Base-by-base conservation (phyloP, 306 rosid genomes). In the Trichosanthes truncata region DNA sequence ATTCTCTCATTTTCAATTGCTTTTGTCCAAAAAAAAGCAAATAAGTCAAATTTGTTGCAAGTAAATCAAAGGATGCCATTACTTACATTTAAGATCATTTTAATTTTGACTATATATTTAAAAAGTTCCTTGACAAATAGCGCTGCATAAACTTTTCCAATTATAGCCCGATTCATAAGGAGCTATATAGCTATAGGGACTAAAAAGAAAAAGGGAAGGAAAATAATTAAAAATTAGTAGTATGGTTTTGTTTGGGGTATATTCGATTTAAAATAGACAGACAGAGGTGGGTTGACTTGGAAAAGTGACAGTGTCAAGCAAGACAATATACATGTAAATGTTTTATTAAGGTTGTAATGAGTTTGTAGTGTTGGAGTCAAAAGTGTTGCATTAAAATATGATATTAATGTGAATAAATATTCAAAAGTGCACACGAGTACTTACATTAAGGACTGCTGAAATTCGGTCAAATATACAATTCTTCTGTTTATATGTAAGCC, bases 401-500 rank as follows among this genome's bases (percentile, higher is more conserved):
- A 20, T 67, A 65, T 3, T 65, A 3, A 69, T n/a, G 40, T 61
- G 7, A 29, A 65, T 35, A 33, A 62, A 65, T 65, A 65, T 35
- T 65, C 13, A 65, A 65, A 65, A 73, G 41, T 8, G 40, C 41
- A 26, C 77, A 25, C 60, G 77, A 48, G 77, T 26, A 29, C 35
- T 69, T 40, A 68, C 20, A 41, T 11, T 11, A 43, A 41, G n/a
- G 55, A 71, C 59, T 1, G 60, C 21, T 72, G 23, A 72, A 57
- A 72, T 72, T 72, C 14, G 77, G 60, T 73, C 60, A 73, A 46
- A 46, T 48, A 15, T 73, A 73, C n/a, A 72, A 72, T 72, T 72
- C 40, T 25, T 72, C 40, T 25, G 77, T 72, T 46, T 71, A 69
- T 69, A 15, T 46, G 59, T 71, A 43, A 73, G 77, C 60, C 78